These are phyloP conservation scores for Nannochloris sp. DNA, from an alignment of 139 green algal genomes.

Conservation along the genomic window DNA sequence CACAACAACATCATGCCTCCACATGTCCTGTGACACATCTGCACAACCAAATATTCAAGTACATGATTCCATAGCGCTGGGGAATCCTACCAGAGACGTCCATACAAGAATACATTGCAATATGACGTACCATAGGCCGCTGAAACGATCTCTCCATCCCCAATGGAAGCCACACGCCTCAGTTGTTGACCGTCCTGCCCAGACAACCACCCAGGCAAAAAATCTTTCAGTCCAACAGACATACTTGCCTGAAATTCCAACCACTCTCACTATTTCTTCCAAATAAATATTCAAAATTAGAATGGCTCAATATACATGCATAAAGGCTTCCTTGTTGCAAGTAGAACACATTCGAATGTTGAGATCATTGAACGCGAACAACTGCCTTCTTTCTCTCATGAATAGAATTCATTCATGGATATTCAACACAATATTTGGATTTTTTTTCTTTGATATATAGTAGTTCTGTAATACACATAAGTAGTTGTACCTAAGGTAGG, in stretches of 20 bases:
- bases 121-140: background rate
- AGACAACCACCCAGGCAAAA: background rate
- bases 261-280: too few relatives aligned
- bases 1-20: background rate
- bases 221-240: background rate
- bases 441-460: too few relatives aligned
- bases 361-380: too few relatives aligned
- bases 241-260: background rate
- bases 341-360: too few relatives aligned
- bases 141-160: background rate
- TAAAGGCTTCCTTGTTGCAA: too few relatives aligned
- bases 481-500: too few relatives aligned
- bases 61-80: background rate
- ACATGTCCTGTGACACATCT: background rate
- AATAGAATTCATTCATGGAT: too few relatives aligned
- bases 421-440: too few relatives aligned
- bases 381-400: too few relatives aligned
- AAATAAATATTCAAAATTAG: too few relatives aligned
- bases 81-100: background rate
- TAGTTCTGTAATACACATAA: too few relatives aligned
- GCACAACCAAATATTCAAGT: background rate
- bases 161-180: background rate
- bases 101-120: background rate
- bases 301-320: too few relatives aligned
- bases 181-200: background rate